Evolutionary conservation across 2,329 filamentous ascomycete species (phyloP), one percentile per base, ranked within the genome.

Genomic region (Taxawa tesnikishii): DNA sequence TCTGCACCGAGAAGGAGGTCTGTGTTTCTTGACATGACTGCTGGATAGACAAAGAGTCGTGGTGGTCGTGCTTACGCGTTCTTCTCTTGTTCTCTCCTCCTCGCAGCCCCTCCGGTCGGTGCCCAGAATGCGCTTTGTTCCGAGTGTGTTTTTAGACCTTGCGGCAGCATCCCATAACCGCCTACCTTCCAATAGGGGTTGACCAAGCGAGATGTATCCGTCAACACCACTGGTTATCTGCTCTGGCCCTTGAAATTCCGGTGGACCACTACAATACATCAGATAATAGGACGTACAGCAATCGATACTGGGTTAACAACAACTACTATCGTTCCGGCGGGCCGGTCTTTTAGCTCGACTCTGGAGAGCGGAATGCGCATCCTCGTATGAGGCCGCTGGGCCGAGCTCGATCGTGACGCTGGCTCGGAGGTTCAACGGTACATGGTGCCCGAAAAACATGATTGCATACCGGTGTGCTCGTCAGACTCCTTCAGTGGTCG

Each of bases 211-310:
- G 34, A 32, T 6, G 24, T 34, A 2, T 39, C 35, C 9, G 26
- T 35, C 23, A 37, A 40, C 27, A 17, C 23, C 5, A 36, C 34
- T 15, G 40, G 33, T 13, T 32, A 38, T 10, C 33, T 28, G 28
- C 38, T 11, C 26, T 31, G 8, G 13, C 11, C 4, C 26, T 38
- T 4, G 31, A 41, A 9, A 38, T 43, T 14, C 42, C 42, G 3
- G 34, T 44, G n/a, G 40, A 44, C 14, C 42, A 43, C 19, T 44
- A 36, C 37, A 44, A 44, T 34, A 24, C 16, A 6, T 28, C 38
- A 6, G 42, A 43, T 26, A 25, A 26, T 11, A 24, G 39, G 11
- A 44, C 37, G 3, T 44, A 33, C 19, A 12, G 25, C 16, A 43
- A 44, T 25, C 29, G 34, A 21, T 42, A 31, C 15, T 44, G 42